Conservation (phyloP, 192 early-diverging fungal species). For the Podila clonocystis region DNA sequence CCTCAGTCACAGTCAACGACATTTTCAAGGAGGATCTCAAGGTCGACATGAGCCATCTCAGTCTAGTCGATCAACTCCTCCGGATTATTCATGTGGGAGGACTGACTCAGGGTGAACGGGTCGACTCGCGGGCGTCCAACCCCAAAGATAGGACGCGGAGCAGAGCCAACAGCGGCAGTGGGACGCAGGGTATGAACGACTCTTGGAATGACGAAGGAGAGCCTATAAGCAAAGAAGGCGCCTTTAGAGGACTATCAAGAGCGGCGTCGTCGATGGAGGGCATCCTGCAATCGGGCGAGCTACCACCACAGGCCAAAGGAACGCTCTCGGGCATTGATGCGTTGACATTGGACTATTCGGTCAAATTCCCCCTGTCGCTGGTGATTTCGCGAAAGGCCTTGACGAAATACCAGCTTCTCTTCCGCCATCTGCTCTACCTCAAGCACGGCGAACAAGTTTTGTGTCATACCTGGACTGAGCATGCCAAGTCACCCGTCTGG, state of each 20-base stretch:
- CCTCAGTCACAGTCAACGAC: conserved; percentile 81
- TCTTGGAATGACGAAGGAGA: conserved; percentile 39
- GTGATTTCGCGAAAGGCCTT: conserved; percentile 86
- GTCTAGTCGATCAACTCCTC: conserved; percentile 77
- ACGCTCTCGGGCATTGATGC: conserved; percentile 76
- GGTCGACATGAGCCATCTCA: conserved; percentile 70
- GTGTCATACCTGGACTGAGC: conserved; percentile 79
- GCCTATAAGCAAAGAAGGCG: not conserved
- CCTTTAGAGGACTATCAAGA: not conserved
- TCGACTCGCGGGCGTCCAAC: conserved; percentile 13
- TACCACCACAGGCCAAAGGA: conserved; percentile 23
- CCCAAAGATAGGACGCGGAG: conserved; percentile 15
- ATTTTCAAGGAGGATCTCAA: conserved; percentile 89
- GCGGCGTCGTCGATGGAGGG: conserved; percentile 22
- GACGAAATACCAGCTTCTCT: conserved; percentile 91
- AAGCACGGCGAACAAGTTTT: conserved; percentile 91
- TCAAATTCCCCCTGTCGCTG: conserved; percentile 89
- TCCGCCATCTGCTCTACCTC: conserved; percentile 88
- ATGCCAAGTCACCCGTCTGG: conserved; percentile 62
- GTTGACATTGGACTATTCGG: conserved; percentile 83
- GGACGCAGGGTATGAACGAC: conserved; percentile 2
- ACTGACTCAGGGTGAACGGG: conserved; percentile 51
- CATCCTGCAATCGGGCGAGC: conserved; percentile 11
- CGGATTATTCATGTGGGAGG: conserved; percentile 76
- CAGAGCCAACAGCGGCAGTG: conserved; percentile 22